Evolutionary conservation across 306 rosid species (phyloP).

Genomic region (Castanea crenata): DNA sequence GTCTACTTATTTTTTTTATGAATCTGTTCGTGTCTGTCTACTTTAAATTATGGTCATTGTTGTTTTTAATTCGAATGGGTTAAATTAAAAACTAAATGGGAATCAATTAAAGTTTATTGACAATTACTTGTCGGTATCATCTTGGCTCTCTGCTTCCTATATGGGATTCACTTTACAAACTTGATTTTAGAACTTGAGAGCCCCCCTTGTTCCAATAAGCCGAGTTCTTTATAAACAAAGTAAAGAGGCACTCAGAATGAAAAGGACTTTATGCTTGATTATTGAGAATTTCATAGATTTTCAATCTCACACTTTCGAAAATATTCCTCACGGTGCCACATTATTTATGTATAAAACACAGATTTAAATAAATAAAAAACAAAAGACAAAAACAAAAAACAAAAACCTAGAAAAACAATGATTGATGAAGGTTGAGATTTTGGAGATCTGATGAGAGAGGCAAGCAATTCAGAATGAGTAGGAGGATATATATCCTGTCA

Average conservation of each 20-base stretch:
- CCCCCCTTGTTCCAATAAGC: neutral
- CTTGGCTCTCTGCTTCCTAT: too few species aligned
- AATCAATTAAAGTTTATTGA: too few species aligned
- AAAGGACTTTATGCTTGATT: slow-evolving; percentile 14
- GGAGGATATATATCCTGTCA: slow-evolving; percentile 34
- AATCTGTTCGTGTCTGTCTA: too few species aligned
- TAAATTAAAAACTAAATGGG: too few species aligned
- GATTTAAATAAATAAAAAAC: neutral
- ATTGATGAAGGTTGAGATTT: neutral
- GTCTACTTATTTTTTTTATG: too few species aligned
- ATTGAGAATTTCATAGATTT: neutral
- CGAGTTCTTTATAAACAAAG: too few species aligned
- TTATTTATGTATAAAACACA: neutral
- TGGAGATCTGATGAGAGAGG: neutral
- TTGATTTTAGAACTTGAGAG: neutral
- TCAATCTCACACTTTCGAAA: slow-evolving; percentile 7
- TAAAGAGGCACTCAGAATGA: slow-evolving; percentile 31
- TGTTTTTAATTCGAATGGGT: too few species aligned
- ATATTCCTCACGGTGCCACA: slow-evolving; percentile 30
- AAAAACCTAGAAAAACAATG: neutral
- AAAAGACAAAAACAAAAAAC: neutral
- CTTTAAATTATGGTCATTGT: too few species aligned
- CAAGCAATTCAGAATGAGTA: slow-evolving; percentile 41
- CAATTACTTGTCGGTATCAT: too few species aligned
- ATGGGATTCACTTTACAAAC: too few species aligned